These are phyloP conservation scores for Gnomoniopsis smithogilvyi DNA, from an alignment of 2,329 filamentous ascomycete species.

Conservation along the genomic window DNA sequence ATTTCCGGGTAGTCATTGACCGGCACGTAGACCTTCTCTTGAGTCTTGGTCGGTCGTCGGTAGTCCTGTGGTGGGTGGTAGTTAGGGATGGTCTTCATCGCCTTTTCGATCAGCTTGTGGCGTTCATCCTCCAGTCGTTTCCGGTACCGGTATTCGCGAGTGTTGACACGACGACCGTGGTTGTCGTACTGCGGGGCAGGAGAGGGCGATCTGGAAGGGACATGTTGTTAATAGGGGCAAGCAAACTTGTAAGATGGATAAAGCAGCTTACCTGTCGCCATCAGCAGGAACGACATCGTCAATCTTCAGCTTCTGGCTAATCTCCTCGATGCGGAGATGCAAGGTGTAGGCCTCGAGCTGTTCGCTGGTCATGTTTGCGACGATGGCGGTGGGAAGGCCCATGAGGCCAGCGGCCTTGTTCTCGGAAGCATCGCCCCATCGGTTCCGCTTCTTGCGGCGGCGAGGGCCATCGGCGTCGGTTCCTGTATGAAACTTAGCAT, in stretches of 20 bases:
- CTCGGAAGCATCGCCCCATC: constrained; percentile 95
- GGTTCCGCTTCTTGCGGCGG: constrained; percentile 96
- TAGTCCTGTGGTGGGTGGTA: constrained; percentile 99
- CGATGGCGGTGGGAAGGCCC: constrained; percentile 93
- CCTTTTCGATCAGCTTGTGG: constrained; percentile 97
- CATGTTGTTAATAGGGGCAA: constrained; percentile 16
- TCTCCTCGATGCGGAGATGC: constrained; percentile 96
- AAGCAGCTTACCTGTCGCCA: constrained; percentile 77
- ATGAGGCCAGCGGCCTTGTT: constrained; percentile 98
- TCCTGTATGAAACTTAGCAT: constrained; percentile 32
- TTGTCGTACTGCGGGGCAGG: constrained; percentile 98
- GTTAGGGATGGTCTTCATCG: constrained; percentile 99
- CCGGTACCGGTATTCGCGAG: constrained; percentile 95
- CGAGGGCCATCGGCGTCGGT: constrained; percentile 70
- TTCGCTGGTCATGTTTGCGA: constrained; percentile 97
- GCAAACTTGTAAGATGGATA: neutral
- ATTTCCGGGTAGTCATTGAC: constrained; percentile 99
- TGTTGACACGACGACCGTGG: constrained; percentile 98
- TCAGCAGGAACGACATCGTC: constrained; percentile 98
- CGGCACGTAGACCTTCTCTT: constrained; percentile 99
- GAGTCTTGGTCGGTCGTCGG: constrained; percentile 97
- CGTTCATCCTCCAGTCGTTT: constrained; percentile 98
- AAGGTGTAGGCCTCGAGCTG: constrained; percentile 96
- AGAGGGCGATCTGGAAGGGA: constrained; percentile 73
- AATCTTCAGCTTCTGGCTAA: constrained; percentile 98